Base-by-base conservation (phyloP, 768 basidiomycete species). In the Hygrocybe coccinea region DNA sequence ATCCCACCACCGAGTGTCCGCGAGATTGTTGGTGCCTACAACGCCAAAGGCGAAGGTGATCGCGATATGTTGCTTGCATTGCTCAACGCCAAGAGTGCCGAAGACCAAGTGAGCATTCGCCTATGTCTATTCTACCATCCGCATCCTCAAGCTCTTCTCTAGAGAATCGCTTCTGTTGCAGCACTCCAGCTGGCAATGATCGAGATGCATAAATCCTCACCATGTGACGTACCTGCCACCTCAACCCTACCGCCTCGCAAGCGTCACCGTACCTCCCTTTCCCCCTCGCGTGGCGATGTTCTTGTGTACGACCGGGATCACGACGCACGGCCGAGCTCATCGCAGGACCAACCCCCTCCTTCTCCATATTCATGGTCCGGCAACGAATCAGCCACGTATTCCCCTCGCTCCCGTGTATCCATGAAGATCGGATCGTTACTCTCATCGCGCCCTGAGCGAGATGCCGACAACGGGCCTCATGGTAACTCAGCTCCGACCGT, bases 41-140 rank as follows among this genome's bases (percentile, higher is more conserved):
- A 81, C 55, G 72, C 83, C 37, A 89, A 86, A 64, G 94, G 94
- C 57, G 90, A 94, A 58, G 93, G 91, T 41, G 94, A 97, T 76
- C 80, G 93, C 21, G 91, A 95, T 51, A 87, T 95, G 83, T 77
- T 97, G 19, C 78, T 95, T 35, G 83, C 91, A 61, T 89, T 97
- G 80, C 77, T 97, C 49, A 91, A 88, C 57, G 92, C 93, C 65
- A 97, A 97, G 76, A 81, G 85, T 45, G 87, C 94, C 11, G 94
- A 97, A 68, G 94, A 97, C 67, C 89, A 95, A 81, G 91, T 91
- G 60, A 39, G 82, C 64, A 51, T 57, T 50, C 51, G 35, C 50
- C 48, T 54, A 47, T 52, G 39, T 34, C 38, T 17, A 49, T 48
- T 49, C 24, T 22, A 45, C 50, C 21, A 52, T 46, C 58, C 34